Evolutionary conservation across 2,329 filamentous ascomycete species (phyloP), one percentile per base, ranked within the genome.

Genomic region (Fusarium redolens): DNA sequence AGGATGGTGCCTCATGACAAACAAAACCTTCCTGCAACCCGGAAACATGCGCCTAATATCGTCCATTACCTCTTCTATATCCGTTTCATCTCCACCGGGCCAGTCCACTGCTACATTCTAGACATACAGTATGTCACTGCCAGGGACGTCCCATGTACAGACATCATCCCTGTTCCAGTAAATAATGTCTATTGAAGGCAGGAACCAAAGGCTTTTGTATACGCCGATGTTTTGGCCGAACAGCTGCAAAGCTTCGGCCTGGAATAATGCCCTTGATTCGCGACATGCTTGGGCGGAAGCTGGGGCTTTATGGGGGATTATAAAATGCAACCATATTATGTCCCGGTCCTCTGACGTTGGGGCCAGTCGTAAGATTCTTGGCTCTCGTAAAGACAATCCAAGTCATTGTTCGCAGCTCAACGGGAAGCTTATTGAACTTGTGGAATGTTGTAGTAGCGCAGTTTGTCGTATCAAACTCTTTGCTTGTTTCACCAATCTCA

Each of bases 201-300:
- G 43, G 14, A 65, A 40, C 30, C 48, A 64, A 22, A 69, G 43
- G 9, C 59, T 60, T 7, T 60, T 65, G 11, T 44, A 43, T 11
- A 30, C 18, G 2, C 54, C 48, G 4, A 1, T 7, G 11, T 22
- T 1, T 10, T 13, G 8, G 5, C 67, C 60, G 28, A 70, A 64
- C 7, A 40, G 25, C 11, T 17, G 37, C 3, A 3, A 2, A 5
- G 54, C 56, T 5, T 12, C 14, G 1, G 7, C 9, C 3, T 17
- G 30, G n/a, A 44, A 37, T 14, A 65, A 0, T 5, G 20, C n/a
- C 7, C 18, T 48, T 35, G 44, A 51, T 33, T 43, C 38, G 14
- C 25, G 35, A 28, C 66, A 69, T 41, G 54, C 60, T 44, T 41
- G 48, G 8, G 43, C 48, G 12, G 48, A 22, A 43, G 22, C 11